Evolutionary conservation across 495 filamentous ascomycete species (phyloP), one percentile per base, ranked within the genome.

Genomic region (Viridothelium virens): DNA sequence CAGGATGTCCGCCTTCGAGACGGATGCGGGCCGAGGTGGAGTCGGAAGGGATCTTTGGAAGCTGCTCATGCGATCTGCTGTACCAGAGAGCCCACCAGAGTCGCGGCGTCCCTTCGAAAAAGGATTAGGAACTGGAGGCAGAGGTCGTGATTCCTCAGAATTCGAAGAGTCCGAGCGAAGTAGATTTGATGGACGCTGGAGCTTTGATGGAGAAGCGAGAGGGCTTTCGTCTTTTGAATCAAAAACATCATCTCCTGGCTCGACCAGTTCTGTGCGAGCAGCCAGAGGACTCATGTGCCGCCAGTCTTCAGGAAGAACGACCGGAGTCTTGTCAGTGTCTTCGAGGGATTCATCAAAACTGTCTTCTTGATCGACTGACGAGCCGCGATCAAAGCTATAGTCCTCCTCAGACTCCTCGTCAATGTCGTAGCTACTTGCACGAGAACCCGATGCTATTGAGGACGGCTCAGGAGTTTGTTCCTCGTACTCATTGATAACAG

Each of bases 301-400:
- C 94, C 94, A 98, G 71, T 96, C 91, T 70, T 97, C 95, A 2
- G 94, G 94, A 59, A 95, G 83, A 37, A 98, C 94, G 31, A 98
- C 95, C 2, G 94, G 93, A 0, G 95, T 97, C 79, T 97, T 96
- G 70, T 96, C 91, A 25, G 91, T 89, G 72, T 98, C 94, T 76
- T 97, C 93, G 34, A 96, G 82, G 3, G 91, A 93, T 3, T 88
- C 91, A 76, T 96, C 92, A 71, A 96, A 96, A 76, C 91, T 96
- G 73, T 96, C 92, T 50, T 96, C 91, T 38, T 84, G 84, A 63
- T 89, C 86, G 12, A 85, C 74, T 2, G 81, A 87, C 4, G 85
- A 86, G 38, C 86, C 86, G 25, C 82, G 81, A 61, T 87, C 83
- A 70, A 93, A 92, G 73, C 88, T 88, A 38, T 86, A 79, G 36